These are phyloP conservation scores for Colletotrichum tanaceti DNA, from an alignment of 2,329 filamentous ascomycete genomes.

Conservation along the genomic window DNA sequence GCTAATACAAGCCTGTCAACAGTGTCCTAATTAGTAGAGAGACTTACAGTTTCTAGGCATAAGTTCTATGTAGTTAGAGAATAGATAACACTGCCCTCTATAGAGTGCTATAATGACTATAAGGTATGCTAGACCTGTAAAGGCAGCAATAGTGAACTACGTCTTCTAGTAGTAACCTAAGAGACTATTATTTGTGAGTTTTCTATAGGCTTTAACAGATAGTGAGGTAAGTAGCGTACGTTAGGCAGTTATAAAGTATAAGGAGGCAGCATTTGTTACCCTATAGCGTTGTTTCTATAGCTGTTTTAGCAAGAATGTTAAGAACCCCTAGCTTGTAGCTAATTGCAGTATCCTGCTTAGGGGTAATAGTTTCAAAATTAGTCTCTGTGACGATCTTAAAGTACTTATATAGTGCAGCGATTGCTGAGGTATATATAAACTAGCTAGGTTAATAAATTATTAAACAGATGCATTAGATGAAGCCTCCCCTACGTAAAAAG, in stretches of 20 bases:
- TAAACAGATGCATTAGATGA: too few species aligned
- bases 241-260: constrained; percentile 27
- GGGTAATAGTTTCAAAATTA: constrained; percentile 20
- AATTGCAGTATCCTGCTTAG: neutral
- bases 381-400: constrained; percentile 9
- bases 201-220: neutral
- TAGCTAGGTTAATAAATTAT: neutral
- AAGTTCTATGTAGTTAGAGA: constrained; percentile 33
- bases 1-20: neutral
- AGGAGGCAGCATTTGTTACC: constrained; percentile 38
- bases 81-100: constrained; percentile 36
- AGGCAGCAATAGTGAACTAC: constrained; percentile 17
- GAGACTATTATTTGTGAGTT: constrained; percentile 17
- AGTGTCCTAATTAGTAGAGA: too few species aligned
- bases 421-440: constrained; percentile 22
- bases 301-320: constrained; percentile 30
- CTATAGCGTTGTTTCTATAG: constrained; percentile 38
- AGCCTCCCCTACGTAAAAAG: neutral
- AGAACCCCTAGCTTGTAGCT: constrained; percentile 26
- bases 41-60: constrained; percentile 24
- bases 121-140: constrained; percentile 25
- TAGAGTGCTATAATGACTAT: constrained; percentile 32
- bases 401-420: constrained; percentile 21
- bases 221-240: constrained; percentile 6
- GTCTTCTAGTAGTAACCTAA: constrained; percentile 26